Conservation (phyloP, 345 rosid genomes). For the Turritis glabra region DNA sequence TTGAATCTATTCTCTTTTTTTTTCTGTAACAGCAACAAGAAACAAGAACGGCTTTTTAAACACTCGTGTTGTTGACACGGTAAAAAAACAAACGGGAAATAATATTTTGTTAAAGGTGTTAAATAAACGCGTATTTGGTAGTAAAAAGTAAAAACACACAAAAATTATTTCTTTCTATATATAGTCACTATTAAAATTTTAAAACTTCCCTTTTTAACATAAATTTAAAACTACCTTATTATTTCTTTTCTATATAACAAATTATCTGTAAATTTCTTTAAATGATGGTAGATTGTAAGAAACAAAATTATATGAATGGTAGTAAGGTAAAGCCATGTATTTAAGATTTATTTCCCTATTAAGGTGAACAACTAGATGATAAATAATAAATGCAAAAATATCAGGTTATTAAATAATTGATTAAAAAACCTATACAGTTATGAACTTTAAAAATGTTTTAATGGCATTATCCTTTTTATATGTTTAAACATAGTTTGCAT, state of each 20-base stretch:
- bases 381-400: not conserved
- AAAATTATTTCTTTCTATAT: not conserved
- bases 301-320: not conserved
- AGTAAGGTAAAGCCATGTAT: not conserved
- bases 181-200: too few relatives aligned
- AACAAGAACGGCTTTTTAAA: not conserved
- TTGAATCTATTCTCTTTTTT: not conserved
- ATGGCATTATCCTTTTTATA: not conserved
- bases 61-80: conserved; percentile 5
- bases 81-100: not conserved
- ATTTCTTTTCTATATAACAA: not conserved
- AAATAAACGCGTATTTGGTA: not conserved
- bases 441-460: not conserved
- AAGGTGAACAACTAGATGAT: not conserved
- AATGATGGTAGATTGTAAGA: not conserved
- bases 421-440: not conserved
- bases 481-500: too few relatives aligned
- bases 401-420: not conserved
- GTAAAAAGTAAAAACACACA: not conserved
- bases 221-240: not conserved
- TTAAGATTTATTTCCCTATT: not conserved
- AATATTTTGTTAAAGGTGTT: not conserved
- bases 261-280: not conserved
- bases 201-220: too few relatives aligned
- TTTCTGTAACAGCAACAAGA: conserved; percentile 7